phyloP scores from a whole-genome alignment of 768 basidiomycete species.

The Lactifluus rugatus region DNA sequence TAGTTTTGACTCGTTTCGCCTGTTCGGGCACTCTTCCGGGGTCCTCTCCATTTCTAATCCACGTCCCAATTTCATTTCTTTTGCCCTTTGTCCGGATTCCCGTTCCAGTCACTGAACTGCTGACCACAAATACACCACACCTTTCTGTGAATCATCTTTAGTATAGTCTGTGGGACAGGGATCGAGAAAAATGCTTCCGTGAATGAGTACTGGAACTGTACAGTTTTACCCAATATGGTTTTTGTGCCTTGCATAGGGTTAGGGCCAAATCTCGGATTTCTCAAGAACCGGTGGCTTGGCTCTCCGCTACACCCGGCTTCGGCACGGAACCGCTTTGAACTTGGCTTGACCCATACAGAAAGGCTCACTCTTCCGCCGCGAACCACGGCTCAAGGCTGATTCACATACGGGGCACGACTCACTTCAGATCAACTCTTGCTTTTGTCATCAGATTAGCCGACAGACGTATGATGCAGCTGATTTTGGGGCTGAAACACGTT shows the following conservation, averaged over 20 bases:
- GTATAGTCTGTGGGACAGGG: not conserved
- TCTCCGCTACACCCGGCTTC: conserved; percentile 5
- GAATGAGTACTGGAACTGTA: conserved; percentile 5
- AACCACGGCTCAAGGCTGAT: not conserved
- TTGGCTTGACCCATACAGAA: not conserved
- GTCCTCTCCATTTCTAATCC: conserved; percentile 12
- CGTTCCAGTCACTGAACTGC: not conserved
- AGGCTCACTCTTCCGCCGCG: not conserved
- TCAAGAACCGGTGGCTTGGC: conserved; percentile 2
- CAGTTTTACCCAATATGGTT: conserved; percentile 10
- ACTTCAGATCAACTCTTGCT: not conserved
- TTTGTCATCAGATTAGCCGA: not conserved
- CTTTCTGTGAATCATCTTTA: not conserved
- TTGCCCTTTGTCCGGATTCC: not conserved
- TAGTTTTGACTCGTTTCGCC: conserved; percentile 7
- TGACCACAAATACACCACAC: not conserved
- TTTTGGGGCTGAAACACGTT: conserved; percentile 13
- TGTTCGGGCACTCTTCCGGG: conserved; percentile 13
- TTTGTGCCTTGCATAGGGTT: conserved; percentile 9
- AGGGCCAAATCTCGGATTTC: conserved; percentile 1
- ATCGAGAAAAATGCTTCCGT: not conserved
- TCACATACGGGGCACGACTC: not conserved
- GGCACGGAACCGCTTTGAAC: conserved; percentile 6
- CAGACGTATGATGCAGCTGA: not conserved
- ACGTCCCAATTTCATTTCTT: not conserved